Percentiles rank a stretch among this genome's conserved stretches.
These are phyloP conservation scores for Xylaria grammica DNA, from an alignment of 495 filamentous ascomycete genomes.

Conservation along the genomic window DNA sequence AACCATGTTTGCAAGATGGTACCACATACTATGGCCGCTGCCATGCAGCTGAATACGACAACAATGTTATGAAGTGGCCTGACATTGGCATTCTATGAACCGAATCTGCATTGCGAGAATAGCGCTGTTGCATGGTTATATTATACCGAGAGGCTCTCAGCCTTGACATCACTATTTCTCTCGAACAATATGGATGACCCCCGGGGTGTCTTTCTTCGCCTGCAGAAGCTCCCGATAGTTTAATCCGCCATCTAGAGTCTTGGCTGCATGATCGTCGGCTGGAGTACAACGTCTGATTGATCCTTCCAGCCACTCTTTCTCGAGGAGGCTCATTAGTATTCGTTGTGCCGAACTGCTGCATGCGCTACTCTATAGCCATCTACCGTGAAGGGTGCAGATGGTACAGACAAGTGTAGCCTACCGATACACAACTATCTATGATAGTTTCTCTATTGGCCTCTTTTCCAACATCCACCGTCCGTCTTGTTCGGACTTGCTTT, in stretches of 20 bases:
- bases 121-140: slow-evolving; percentile 2
- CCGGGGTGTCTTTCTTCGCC: background rate
- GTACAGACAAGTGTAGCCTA: background rate
- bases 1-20: background rate
- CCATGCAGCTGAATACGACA: slow-evolving; percentile 4
- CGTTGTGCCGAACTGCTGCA: slow-evolving; percentile 8
- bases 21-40: slow-evolving; percentile 7
- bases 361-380: slow-evolving; percentile 1
- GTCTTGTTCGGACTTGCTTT: slow-evolving; percentile 8
- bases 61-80: slow-evolving; percentile 7
- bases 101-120: slow-evolving; percentile 12
- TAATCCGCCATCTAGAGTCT: slow-evolving; percentile 13
- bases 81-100: background rate
- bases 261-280: slow-evolving; percentile 10
- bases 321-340: slow-evolving; percentile 12
- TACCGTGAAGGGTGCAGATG: background rate
- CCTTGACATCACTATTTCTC: slow-evolving; percentile 19
- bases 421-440: background rate
- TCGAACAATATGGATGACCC: slow-evolving; percentile 16
- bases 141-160: slow-evolving; percentile 1
- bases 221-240: slow-evolving; percentile 15
- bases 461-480: background rate
- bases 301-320: slow-evolving; percentile 5
- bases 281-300: background rate
- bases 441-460: slow-evolving; percentile 8